A percentile compares a stretch with the other conserved stretches of the same genome.
Evolutionary conservation across 2,329 filamentous ascomycete species (phyloP).

Genomic region (Didymella keratinophila): DNA sequence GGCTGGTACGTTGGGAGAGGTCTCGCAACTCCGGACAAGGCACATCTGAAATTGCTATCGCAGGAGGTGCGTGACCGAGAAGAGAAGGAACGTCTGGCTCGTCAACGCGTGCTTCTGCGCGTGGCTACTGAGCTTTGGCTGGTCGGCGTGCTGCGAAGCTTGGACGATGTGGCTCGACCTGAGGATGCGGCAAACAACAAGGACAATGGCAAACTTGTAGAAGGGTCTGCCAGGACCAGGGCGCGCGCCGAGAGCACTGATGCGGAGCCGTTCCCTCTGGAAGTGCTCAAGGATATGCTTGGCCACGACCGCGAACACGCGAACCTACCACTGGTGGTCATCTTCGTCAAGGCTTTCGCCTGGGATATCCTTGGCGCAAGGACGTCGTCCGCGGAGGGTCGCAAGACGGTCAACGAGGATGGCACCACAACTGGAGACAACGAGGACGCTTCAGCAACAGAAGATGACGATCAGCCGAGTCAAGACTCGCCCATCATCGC

Average conservation of each 20-base stretch:
- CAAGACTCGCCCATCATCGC: slow-evolving; percentile 78
- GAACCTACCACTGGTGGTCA: slow-evolving; percentile 88
- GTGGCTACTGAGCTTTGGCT: slow-evolving; percentile 97
- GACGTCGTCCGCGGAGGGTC: slow-evolving; percentile 73
- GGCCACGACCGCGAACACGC: slow-evolving; percentile 91
- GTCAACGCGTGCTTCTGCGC: slow-evolving; percentile 84
- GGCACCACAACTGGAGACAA: slow-evolving; percentile 68
- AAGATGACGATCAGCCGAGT: slow-evolving; percentile 59
- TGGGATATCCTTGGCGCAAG: slow-evolving; percentile 94
- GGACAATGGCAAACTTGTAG: slow-evolving; percentile 61
- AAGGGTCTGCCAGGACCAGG: slow-evolving; percentile 69
- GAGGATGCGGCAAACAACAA: slow-evolving; percentile 70
- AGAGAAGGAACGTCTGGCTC: slow-evolving; percentile 88
- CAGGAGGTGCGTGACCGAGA: slow-evolving; percentile 90
- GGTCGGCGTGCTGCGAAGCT: slow-evolving; percentile 82
- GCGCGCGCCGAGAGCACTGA: slow-evolving; percentile 68
- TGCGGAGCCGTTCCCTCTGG: slow-evolving; percentile 91
- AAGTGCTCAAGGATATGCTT: slow-evolving; percentile 96
- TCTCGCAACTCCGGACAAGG: slow-evolving; percentile 88
- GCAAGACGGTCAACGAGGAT: slow-evolving; percentile 84
- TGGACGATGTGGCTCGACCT: slow-evolving; percentile 72
- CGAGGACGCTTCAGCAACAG: slow-evolving; percentile 60
- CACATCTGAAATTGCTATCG: slow-evolving; percentile 77
- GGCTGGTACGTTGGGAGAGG: slow-evolving; percentile 93
- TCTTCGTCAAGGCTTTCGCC: slow-evolving; percentile 94